Base-by-base conservation (phyloP, 495 filamentous ascomycete species). In the Talaromyces adpressus region DNA sequence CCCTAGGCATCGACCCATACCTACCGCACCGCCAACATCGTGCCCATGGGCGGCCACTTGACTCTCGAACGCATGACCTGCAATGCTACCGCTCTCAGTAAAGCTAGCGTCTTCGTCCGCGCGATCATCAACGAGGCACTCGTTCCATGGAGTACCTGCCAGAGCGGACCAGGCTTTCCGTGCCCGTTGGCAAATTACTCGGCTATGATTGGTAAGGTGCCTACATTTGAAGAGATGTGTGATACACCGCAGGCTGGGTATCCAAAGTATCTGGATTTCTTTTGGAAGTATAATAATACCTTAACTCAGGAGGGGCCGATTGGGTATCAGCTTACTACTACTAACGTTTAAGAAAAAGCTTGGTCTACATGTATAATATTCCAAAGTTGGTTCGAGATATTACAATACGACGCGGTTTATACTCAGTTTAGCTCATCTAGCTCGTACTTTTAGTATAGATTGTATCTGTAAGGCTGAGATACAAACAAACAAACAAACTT, bases 21-120 rank as follows among this genome's bases (percentile, higher is more conserved):
- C n/a, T 84, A 75, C 73, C 71, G 72, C 29, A 82, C 75, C 20
- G 79, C 74, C 4, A 75, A 83, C 66, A 73, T 84, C n/a, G 73
- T 78, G 7, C 83, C 82, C 14, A 81, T 81, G 78, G 78, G 80
- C 52, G 83, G 80, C 22, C 73, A 68, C 16, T 60, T 73, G n/a
- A 86, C 68, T 25, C 82, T 74, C 39, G 51, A 85, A 79, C 23
- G 74, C 68, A 62, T 87, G 69, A 58, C 73, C 77, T 39, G 72
- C 65, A 45, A 77, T 69, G 49, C 75, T 72, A 66, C 77, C 69
- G 62, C 78, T 72, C 4, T 66, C 25, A 63, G 65, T 0, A 20
- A 63, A 16, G 63, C 52, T 7, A 69, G 69, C 2, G 51, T 49
- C 54, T 73, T 66, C 25, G 69, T 73, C 2, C 67, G 71, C 11